Evolutionary conservation across 2,329 filamentous ascomycete genomes (phyloP).

Genomic region (Pseudogymnoascus sp.): DNA sequence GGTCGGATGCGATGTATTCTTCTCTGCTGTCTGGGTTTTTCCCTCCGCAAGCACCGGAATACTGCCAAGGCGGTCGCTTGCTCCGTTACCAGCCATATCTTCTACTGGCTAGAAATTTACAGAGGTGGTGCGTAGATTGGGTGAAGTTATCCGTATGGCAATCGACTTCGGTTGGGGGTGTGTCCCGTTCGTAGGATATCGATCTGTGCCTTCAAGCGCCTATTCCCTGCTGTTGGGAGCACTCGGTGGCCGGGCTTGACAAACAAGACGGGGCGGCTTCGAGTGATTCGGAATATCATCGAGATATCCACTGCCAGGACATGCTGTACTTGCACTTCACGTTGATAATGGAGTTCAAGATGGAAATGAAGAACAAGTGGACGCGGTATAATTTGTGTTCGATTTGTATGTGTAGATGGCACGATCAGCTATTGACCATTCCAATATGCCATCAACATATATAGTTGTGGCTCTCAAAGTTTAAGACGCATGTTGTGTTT

Average conservation of each 20-base stretch:
- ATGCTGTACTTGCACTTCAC: conserved; percentile 3
- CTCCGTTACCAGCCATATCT: not conserved
- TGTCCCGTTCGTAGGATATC: not conserved
- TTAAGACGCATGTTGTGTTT: not conserved
- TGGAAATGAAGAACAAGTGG: not conserved
- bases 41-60: not conserved
- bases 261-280: not conserved
- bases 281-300: not conserved
- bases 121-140: not conserved
- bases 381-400: not conserved
- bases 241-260: not conserved
- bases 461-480: not conserved
- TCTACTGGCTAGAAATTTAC: not conserved
- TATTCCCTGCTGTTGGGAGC: not conserved
- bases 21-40: not conserved
- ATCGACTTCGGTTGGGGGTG: not conserved
- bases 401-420: not conserved
- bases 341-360: not conserved
- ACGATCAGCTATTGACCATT: not conserved
- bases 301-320: not conserved
- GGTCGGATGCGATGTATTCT: not conserved
- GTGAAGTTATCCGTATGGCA: not conserved
- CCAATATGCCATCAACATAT: not conserved
- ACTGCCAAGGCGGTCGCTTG: not conserved
- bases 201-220: not conserved